Evolutionary conservation across 2,329 filamentous ascomycete species (phyloP).

Genomic region (Onygena corvina): DNA sequence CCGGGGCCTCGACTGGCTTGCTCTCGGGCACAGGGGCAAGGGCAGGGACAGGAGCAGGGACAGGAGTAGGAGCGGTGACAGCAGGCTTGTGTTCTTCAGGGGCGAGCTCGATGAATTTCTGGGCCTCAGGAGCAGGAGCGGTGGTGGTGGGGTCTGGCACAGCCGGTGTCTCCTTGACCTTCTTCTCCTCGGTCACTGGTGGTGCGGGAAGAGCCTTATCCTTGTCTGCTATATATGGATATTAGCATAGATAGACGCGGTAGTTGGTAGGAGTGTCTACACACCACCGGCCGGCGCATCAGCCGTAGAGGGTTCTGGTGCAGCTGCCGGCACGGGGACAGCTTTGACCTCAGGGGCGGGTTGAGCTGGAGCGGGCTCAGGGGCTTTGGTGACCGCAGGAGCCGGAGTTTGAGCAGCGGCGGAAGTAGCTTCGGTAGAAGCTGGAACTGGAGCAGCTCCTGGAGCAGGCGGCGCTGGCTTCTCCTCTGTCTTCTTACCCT

Average conservation of each 20-base stretch:
- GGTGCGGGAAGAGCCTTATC: slow-evolving; percentile 1
- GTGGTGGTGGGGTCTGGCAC: slow-evolving; percentile 9
- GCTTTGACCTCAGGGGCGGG: slow-evolving; percentile 13
- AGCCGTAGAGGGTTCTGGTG: neutral
- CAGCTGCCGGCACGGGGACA: slow-evolving; percentile 22
- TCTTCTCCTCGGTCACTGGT: neutral
- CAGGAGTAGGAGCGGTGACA: slow-evolving; percentile 3
- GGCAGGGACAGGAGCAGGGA: slow-evolving; percentile 6
- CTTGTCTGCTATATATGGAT: neutral
- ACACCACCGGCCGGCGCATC: neutral
- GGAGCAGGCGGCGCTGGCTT: slow-evolving; percentile 12
- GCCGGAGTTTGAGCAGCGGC: slow-evolving; percentile 11
- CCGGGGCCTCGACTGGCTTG: neutral
- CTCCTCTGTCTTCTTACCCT: slow-evolving; percentile 13
- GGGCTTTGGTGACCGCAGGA: slow-evolving; percentile 11
- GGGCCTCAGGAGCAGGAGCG: slow-evolving; percentile 9
- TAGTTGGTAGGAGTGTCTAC: slow-evolving; percentile 15
- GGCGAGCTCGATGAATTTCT: slow-evolving; percentile 9
- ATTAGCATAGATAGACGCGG: neutral
- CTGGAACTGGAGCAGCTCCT: slow-evolving; percentile 11
- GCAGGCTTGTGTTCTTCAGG: too few relatives aligned
- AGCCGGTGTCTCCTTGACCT: neutral
- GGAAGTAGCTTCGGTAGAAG: slow-evolving; percentile 9
- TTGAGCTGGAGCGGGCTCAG: slow-evolving; percentile 8
- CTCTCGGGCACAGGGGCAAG: slow-evolving; percentile 1